Conservation (phyloP, 2,329 filamentous ascomycete genomes). For the Truncatella angustata region DNA sequence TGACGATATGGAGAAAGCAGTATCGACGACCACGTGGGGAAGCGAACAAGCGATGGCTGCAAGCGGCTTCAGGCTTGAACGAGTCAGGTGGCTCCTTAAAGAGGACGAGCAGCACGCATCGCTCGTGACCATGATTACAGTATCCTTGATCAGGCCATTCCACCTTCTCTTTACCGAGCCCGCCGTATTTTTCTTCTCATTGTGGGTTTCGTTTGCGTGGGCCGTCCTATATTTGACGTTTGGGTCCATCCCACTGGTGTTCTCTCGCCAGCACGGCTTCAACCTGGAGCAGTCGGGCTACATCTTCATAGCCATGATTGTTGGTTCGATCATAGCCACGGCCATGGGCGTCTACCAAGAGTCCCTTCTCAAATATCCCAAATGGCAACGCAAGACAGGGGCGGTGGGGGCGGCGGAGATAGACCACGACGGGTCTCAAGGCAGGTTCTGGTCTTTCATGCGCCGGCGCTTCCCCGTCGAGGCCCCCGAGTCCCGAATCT, state of each 20-base stretch:
- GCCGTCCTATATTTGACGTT: slow-evolving; percentile 85
- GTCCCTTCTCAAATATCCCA: slow-evolving; percentile 50
- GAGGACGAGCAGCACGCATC: slow-evolving; percentile 74
- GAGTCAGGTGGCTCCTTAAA: slow-evolving; percentile 77
- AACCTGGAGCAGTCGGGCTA: slow-evolving; percentile 64
- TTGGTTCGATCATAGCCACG: slow-evolving; percentile 66
- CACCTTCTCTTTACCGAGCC: slow-evolving; percentile 73
- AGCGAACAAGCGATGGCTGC: not conserved
- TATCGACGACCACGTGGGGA: not conserved
- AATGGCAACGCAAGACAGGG: slow-evolving; percentile 31
- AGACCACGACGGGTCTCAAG: too few relatives aligned
- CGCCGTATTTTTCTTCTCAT: slow-evolving; percentile 80
- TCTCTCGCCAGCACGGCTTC: slow-evolving; percentile 66
- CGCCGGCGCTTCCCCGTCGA: slow-evolving; percentile 45
- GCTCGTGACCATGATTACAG: slow-evolving; percentile 65
- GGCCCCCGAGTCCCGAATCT: slow-evolving; percentile 75
- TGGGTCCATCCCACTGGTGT: slow-evolving; percentile 76
- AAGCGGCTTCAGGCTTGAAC: slow-evolving; percentile 30
- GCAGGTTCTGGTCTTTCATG: slow-evolving; percentile 43
- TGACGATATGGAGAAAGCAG: slow-evolving; percentile 15
- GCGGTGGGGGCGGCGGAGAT: slow-evolving; percentile 17
- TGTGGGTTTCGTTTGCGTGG: slow-evolving; percentile 91
- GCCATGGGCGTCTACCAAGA: slow-evolving; percentile 72
- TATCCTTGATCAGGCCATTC: slow-evolving; percentile 77
- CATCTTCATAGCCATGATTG: slow-evolving; percentile 71